A percentile compares a stretch with the other conserved stretches of the same genome.
Conservation (phyloP, 371 early-diverging fungal genomes). For the Dichotomocladium elegans region DNA sequence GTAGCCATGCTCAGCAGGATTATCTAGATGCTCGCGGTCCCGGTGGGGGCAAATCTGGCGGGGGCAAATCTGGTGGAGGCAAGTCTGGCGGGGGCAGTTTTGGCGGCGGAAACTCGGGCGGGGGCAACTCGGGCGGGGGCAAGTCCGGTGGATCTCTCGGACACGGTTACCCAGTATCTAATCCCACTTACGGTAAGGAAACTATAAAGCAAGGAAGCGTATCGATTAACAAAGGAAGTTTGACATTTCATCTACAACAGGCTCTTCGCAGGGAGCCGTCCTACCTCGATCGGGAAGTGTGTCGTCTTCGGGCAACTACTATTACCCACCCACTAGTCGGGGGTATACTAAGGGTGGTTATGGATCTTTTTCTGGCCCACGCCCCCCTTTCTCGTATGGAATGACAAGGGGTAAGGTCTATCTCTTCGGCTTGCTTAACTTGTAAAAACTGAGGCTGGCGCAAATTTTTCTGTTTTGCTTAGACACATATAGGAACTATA, state of each 20-base stretch:
- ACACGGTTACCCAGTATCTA: not conserved
- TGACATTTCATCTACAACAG: slow-evolving; percentile 2
- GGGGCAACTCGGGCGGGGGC: slow-evolving; percentile 3
- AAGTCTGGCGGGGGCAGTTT: not conserved
- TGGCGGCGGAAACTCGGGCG: slow-evolving; percentile 13
- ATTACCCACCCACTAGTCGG: slow-evolving; percentile 13
- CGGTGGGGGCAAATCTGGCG: slow-evolving; percentile 3
- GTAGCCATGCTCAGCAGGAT: no score
- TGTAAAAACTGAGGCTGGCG: not conserved
- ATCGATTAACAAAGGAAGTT: not conserved
- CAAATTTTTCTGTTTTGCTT: no score
- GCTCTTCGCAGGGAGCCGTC: not conserved
- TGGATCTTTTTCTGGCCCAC: slow-evolving; percentile 18
- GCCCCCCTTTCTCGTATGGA: slow-evolving; percentile 15
- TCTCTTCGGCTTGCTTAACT: not conserved
- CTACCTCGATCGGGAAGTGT: slow-evolving; percentile 15
- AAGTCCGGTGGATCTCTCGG: slow-evolving; percentile 3
- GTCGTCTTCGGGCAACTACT: slow-evolving; percentile 12
- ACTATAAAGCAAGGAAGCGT: not conserved
- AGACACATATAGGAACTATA: slow-evolving; percentile 35
- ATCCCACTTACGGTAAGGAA: not conserved
- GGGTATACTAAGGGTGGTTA: slow-evolving; percentile 32
- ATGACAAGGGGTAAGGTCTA: slow-evolving; percentile 24
- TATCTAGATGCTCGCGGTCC: no score
- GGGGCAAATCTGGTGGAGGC: slow-evolving; percentile 13